Evolutionary conservation across 805 yeast species (phyloP), one percentile per base, ranked within the genome.

Genomic region (Priceomyces castillae): DNA sequence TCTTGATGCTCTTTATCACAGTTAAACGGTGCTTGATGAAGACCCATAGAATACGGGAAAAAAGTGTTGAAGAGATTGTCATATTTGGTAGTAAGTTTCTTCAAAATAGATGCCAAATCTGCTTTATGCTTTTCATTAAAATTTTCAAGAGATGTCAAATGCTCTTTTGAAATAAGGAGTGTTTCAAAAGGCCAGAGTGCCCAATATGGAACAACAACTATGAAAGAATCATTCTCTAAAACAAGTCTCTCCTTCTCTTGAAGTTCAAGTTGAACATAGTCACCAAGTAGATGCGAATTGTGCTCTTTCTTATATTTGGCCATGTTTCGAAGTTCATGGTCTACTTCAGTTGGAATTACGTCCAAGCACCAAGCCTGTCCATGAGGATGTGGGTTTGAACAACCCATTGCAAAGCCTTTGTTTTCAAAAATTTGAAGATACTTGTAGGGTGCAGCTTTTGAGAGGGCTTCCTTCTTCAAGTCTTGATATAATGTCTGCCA

Each of bases 171-270:
- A 4, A 84, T 62, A 26, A 84, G 65, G 64, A 84, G 63, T 4
- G 87, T 80, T 62, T 84, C 90, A 58, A 83, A 84, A 12, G 92
- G 92, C 90, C 90, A 84, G 28, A 80, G 71, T 4, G 90, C 90
- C 92, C 92, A 84, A 58, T 80, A 84, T 42, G 90, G 90, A 15
- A 84, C 89, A 9, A 84, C 79, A 4, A 76, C 86, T 17, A 84
- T 52, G 51, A 84, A 84, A 3, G 80, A 68, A 45, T 78, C 86
- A 57, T 84, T 84, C 43, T 76, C 73, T 17, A 73, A 67, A 11
- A 84, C 82, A 28, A 81, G 51, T 45, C 90, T 74, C 43, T 68
- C 65, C 39, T 64, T 63, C 48, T 77, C 77, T 31, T 67, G 57
- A 28, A 80, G 53, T 61, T 82, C 89, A 37, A 78, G 56, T 39